Evolutionary conservation across 2,329 filamentous ascomycete genomes (phyloP), one percentile per base, ranked within the genome.

Genomic region (Ceratocystis lukuohia): DNA sequence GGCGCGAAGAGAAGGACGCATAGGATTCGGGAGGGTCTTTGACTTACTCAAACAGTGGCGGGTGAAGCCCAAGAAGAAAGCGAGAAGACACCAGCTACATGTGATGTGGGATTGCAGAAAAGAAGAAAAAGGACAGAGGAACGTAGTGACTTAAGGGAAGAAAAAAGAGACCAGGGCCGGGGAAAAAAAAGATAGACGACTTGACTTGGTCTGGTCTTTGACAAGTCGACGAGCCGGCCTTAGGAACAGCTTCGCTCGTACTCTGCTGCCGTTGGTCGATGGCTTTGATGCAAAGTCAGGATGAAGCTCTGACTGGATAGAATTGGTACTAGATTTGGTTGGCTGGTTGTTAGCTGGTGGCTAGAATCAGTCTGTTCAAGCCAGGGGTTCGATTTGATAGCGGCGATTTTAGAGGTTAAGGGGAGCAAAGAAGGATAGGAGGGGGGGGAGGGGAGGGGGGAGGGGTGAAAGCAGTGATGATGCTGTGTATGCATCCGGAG

Each of bases 31-130:
- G 48, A 25, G 22, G 48, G 12, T 53, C 48, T 28, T 28, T 59
- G 28, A 59, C 56, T 59, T 59, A 59, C 56, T 59, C 56, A 59
- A 59, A 37, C 56, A 37, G 28, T 37, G 56, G 56, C 56, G 56
- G 56, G 56, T 59, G 56, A 59, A 37, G 56, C 28, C 56, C 56
- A 59, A 59, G 56, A 59, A 25, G 30, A 59, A 59, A 25, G 48
- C n/a, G 5, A 59, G 56, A 37, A 28, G 37, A 37, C 30, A 30
- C 56, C 17, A 59, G 12, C 56, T 59, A 17, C 56, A 59, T 59
- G 56, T 37, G 56, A 59, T 37, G 30, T 17, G 30, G 7, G 17
- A 59, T n/a, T n/a, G 17, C 6, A 37, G 56, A n/a, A 59, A n/a
- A 59, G 28, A 30, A 59, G 17, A 15, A 37, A 15, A 59, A 17